Evolutionary conservation across 2,329 filamentous ascomycete species (phyloP), one percentile per base, ranked within the genome.

Genomic region (Nemania diffusa): DNA sequence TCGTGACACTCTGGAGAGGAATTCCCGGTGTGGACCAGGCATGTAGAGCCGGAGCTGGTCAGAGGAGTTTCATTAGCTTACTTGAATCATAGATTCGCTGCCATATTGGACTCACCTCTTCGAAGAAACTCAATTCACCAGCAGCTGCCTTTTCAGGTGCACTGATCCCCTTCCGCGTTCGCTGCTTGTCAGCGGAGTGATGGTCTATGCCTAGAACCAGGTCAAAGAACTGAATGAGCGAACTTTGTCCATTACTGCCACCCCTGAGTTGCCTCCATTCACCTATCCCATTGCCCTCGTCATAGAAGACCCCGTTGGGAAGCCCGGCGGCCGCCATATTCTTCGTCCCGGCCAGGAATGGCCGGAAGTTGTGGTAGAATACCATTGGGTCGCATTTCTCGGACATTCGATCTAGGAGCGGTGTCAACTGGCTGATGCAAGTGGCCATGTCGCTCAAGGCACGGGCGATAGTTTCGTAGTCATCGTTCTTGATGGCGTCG

Each of bases 191-290:
- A 55, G 79, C 79, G 2, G 81, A 79, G 1, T 75, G 75, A 80
- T 98, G 95, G 74, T 97, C 90, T 15, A 98, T 86, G 1, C 93
- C 93, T 0, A 98, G 85, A 0, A 94, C 88, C 15, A 97, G 86
- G 77, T 98, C 95, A 78, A 97, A 93, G 81, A 97, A 96, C 75
- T 97, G 94, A 66, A 98, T 94, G 48, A 97, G 84, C 0, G 93
- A 97, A 78, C 92, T 95, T 79, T 98, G 95, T 0, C 94, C 95
- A 75, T 97, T 97, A 78, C 92, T 97, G 4, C 95, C 95, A 20
- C 95, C 95, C n/a, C 92, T 88, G 65, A 92, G 91, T 72, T 95
- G 90, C 20, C 90, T 85, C 85, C 93, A 97, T 40, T 86, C 81
- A 0, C 89, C 87, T 15, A 83, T 82, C 1, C 89, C 90, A 2